These are phyloP conservation scores for Cryptococcus sp. DNA, from an alignment of 1,284 basidiomycete genomes.

Conservation along the genomic window DNA sequence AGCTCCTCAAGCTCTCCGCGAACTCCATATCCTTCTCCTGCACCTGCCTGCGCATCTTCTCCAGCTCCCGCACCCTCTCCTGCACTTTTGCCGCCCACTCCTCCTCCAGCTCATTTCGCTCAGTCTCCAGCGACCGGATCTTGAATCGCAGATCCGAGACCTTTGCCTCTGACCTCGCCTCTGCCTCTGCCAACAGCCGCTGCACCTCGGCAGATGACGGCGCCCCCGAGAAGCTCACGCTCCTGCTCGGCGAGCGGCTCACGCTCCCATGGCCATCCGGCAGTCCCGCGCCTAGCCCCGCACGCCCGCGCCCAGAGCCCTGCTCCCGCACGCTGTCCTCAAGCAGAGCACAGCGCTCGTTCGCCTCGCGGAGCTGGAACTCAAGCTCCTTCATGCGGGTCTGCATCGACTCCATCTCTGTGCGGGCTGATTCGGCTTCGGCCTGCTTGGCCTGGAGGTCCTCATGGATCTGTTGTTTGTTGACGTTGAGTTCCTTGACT, in stretches of 20 bases:
- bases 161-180: constrained; percentile 70
- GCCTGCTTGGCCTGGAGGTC: constrained; percentile 79
- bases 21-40: constrained; percentile 55
- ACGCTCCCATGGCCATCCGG: constrained; percentile 3
- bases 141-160: constrained; percentile 63
- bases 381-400: constrained; percentile 75
- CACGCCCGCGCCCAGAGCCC: constrained; percentile 8
- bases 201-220: constrained; percentile 62
- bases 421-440: constrained; percentile 75
- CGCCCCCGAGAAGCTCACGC: constrained; percentile 6
- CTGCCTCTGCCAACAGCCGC: constrained; percentile 69
- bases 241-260: constrained; percentile 16
- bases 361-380: constrained; percentile 75
- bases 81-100: constrained; percentile 69
- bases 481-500: constrained; percentile 62
- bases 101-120: constrained; percentile 60
- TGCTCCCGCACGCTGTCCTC: constrained; percentile 57
- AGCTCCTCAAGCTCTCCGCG: constrained; percentile 56
- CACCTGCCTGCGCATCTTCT: constrained; percentile 63
- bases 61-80: constrained; percentile 64
- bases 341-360: constrained; percentile 65
- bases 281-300: constrained; percentile 3
- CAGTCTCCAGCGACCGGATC: constrained; percentile 43
- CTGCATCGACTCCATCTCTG: constrained; percentile 67
- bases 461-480: constrained; percentile 77